Evolutionary conservation across 2,329 filamentous ascomycete species (phyloP), one percentile per base, ranked within the genome.

Genomic region (Mycocentrospora acerina): DNA sequence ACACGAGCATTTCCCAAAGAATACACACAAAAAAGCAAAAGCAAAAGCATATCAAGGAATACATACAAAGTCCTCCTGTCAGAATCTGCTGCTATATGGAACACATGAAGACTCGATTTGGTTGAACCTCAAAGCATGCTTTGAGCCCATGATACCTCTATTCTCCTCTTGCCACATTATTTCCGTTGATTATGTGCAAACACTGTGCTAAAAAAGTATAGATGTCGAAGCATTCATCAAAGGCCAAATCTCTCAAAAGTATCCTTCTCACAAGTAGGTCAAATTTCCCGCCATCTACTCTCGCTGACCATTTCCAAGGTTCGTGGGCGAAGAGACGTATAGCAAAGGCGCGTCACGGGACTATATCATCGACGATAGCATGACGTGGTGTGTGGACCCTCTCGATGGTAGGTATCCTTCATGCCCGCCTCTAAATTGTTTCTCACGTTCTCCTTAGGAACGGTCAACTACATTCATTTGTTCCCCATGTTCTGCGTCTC

Each of bases 401-500:
- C 75, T 90, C 18, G 86, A 90, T 57, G 85, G 84, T 71, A 64
- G 32, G 46, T 42, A 13, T 19, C 22, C 27, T 25, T 16, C 24
- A 22, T 22, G 9, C 5, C 9, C 19, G 9, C 5, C 11, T 17
- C 13, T n/a, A 35, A 33, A 25, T 8, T 13, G 8, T 7, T 19
- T 32, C 8, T 18, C 45, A 42, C 10, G 48, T 13, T 16, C 11
- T 30, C 8, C 13, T 16, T 32, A 75, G 74, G 77, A 29, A 90
- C 86, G 3, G 85, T 90, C 43, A 90, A 90, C 71, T 90, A 86
- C 69, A 87, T 85, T 19, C 86, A 90, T 63, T 75, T 88, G 5
- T 88, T 88, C 59, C 85, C 85, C 42, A 88, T 88, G 82, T 89
- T 87, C 69, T 90, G 86, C 64, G 82, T 90, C 29, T 87, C 83